Evolutionary conservation across 768 basidiomycete genomes (phyloP).

Genomic region (Rhodotorula kratochvilovae): DNA sequence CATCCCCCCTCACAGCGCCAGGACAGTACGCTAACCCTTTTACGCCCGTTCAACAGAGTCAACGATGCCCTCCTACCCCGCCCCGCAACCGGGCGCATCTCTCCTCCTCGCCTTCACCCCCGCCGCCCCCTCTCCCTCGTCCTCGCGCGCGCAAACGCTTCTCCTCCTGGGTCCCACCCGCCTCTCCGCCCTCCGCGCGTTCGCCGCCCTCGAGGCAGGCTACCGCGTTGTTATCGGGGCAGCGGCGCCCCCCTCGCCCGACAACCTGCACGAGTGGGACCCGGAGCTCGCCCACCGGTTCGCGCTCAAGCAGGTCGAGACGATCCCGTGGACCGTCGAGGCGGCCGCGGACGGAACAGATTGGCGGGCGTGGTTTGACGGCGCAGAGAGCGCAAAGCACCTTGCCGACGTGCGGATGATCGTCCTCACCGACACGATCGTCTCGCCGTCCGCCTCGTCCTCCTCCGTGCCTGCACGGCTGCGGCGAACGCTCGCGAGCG

Average conservation of each 20-base stretch:
- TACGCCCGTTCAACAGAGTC: not conserved
- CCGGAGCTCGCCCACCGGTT: conserved; percentile 61
- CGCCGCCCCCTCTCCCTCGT: conserved; percentile 45
- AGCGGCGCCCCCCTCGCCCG: not conserved
- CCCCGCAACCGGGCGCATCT: conserved; percentile 59
- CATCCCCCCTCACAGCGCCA: no score
- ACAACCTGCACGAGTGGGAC: conserved; percentile 11
- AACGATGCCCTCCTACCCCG: conserved; percentile 39
- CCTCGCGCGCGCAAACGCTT: conserved; percentile 48
- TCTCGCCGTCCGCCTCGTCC: conserved; percentile 38
- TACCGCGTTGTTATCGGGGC: conserved; percentile 35
- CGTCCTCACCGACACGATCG: conserved; percentile 74
- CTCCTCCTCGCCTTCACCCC: conserved; percentile 72
- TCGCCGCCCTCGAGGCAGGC: conserved; percentile 47
- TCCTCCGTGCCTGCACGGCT: conserved; percentile 1
- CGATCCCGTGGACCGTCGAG: conserved; percentile 52
- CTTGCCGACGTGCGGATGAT: conserved; percentile 50
- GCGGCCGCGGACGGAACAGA: not conserved
- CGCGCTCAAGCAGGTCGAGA: conserved; percentile 56
- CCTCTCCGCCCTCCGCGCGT: conserved; percentile 78
- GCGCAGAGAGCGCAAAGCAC: not conserved
- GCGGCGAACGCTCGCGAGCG: conserved; percentile 53
- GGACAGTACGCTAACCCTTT: not conserved
- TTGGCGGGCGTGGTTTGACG: conserved; percentile 29
- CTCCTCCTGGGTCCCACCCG: conserved; percentile 73